Evolutionary conservation across 2,329 filamentous ascomycete genomes (phyloP).

Genomic region (Phaeosphaeria sp.): DNA sequence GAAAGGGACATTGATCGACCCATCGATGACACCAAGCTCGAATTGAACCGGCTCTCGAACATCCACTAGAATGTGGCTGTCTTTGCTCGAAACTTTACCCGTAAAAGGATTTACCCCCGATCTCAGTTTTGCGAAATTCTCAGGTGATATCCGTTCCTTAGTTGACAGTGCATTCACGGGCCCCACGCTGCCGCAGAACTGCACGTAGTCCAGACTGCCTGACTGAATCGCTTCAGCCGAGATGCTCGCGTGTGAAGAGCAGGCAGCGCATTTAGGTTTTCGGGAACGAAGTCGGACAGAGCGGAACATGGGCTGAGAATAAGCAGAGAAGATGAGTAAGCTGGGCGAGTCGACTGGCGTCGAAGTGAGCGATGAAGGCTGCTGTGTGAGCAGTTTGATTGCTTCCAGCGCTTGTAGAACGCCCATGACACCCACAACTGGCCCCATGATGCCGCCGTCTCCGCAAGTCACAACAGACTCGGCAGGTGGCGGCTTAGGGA

Average conservation of each 20-base stretch:
- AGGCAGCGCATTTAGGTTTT: conserved; percentile 76
- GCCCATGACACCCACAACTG: conserved; percentile 92
- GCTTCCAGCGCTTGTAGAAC: conserved; percentile 89
- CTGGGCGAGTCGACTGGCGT: conserved; percentile 41
- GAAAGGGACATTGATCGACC: conserved; percentile 77
- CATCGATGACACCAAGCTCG: conserved; percentile 76
- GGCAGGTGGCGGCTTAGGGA: conserved; percentile 83
- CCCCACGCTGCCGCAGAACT: conserved; percentile 75
- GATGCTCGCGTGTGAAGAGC: conserved; percentile 68
- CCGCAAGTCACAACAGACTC: conserved; percentile 85
- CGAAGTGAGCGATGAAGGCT: conserved; percentile 15
- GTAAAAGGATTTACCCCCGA: conserved; percentile 43
- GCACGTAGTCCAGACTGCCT: conserved; percentile 79
- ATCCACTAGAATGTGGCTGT: conserved; percentile 72
- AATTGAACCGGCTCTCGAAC: conserved; percentile 87
- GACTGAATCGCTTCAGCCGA: conserved; percentile 66
- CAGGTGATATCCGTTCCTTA: conserved; percentile 71
- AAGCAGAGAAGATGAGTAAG: conserved; percentile 63
- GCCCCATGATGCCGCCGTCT: conserved; percentile 90
- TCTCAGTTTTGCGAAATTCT: conserved; percentile 60
- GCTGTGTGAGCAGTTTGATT: conserved; percentile 75
- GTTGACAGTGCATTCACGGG: conserved; percentile 64
- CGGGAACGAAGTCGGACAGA: conserved; percentile 75
- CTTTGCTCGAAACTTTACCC: conserved; percentile 33
- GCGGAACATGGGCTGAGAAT: conserved; percentile 67